phyloP scores from a whole-genome alignment of 2,329 filamentous ascomycete genomes.

The Fusarium sp. region DNA sequence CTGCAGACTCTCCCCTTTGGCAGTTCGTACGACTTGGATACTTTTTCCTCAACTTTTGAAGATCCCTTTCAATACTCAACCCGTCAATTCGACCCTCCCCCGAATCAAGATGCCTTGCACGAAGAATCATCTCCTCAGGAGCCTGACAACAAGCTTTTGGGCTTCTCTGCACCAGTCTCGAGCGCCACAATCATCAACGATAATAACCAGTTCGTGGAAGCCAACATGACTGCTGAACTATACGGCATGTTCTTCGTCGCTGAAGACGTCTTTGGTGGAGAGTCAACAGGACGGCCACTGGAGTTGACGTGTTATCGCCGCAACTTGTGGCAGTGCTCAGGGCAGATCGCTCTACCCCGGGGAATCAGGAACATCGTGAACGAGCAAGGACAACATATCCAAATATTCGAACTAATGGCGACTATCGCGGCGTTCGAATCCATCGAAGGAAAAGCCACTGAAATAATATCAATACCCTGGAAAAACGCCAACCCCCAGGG shows the following conservation, averaged over 20 bases:
- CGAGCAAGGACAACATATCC: slow-evolving; percentile 84
- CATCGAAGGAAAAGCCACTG: slow-evolving; percentile 90
- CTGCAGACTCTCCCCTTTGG: slow-evolving; percentile 66
- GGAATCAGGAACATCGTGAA: slow-evolving; percentile 77
- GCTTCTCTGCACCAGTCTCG: slow-evolving; percentile 76
- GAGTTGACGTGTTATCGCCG: slow-evolving; percentile 96
- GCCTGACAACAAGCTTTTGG: slow-evolving; percentile 79
- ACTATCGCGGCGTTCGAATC: slow-evolving; percentile 90
- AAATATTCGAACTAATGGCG: slow-evolving; percentile 83
- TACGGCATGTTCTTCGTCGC: slow-evolving; percentile 93
- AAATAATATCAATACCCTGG: slow-evolving; percentile 97
- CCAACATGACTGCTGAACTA: slow-evolving; percentile 80
- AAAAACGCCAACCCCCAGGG: slow-evolving; percentile 78
- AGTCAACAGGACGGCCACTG: slow-evolving; percentile 70
- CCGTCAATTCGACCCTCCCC: slow-evolving; percentile 62
- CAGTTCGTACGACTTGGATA: slow-evolving; percentile 72
- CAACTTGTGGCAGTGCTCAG: slow-evolving; percentile 95
- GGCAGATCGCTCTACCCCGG: slow-evolving; percentile 84
- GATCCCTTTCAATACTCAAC: slow-evolving; percentile 74
- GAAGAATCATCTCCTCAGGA: slow-evolving; percentile 68
- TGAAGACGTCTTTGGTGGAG: slow-evolving; percentile 81
- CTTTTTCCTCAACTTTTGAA: slow-evolving; percentile 74
- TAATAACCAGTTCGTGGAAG: slow-evolving; percentile 72
- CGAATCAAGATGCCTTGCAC: slow-evolving; percentile 60
- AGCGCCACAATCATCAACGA: slow-evolving; percentile 77